Evolutionary conservation across 2,329 filamentous ascomycete genomes (phyloP).

Genomic region (Botrytis hyacinthi): DNA sequence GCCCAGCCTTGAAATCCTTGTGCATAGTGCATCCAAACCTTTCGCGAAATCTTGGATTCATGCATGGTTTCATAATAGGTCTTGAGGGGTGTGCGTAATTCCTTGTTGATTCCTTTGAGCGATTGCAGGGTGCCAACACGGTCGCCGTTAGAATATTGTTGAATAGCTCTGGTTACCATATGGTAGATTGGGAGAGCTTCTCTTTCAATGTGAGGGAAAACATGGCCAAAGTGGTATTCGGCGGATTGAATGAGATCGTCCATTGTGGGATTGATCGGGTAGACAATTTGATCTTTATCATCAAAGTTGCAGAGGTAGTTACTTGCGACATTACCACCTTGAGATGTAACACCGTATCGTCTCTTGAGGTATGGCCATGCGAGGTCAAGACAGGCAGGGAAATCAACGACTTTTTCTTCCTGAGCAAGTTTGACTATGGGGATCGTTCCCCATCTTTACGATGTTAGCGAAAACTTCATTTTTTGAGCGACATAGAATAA

Average conservation of each 20-base stretch:
- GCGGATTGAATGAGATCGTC: slow-evolving; percentile 32
- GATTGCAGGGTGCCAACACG: slow-evolving; percentile 10
- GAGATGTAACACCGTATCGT: slow-evolving; percentile 38
- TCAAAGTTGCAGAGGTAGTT: slow-evolving; percentile 40
- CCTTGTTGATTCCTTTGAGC: slow-evolving; percentile 12
- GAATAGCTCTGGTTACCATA: slow-evolving; percentile 7
- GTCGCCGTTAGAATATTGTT: slow-evolving; percentile 17
- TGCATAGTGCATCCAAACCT: slow-evolving; percentile 38
- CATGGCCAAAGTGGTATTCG: slow-evolving; percentile 39
- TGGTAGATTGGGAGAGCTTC: slow-evolving; percentile 18
- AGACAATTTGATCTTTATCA: slow-evolving; percentile 31
- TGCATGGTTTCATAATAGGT: slow-evolving; percentile 37
- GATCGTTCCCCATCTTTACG: slow-evolving; percentile 38
- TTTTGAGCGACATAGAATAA: neutral
- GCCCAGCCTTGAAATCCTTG: slow-evolving; percentile 43
- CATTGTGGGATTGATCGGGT: slow-evolving; percentile 39
- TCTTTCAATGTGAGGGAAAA: slow-evolving; percentile 38
- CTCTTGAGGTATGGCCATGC: slow-evolving; percentile 39
- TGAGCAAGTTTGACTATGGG: slow-evolving; percentile 41
- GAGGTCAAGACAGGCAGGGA: slow-evolving; percentile 37
- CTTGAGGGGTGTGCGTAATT: slow-evolving; percentile 32
- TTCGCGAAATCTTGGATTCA: slow-evolving; percentile 33
- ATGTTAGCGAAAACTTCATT: neutral
- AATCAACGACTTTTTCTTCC: slow-evolving; percentile 36
- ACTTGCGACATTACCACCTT: slow-evolving; percentile 39